A percentile compares a stretch with the other conserved stretches of the same genome.
phyloP scores from a whole-genome alignment of 306 rosid species.

The Quercus rubra region DNA sequence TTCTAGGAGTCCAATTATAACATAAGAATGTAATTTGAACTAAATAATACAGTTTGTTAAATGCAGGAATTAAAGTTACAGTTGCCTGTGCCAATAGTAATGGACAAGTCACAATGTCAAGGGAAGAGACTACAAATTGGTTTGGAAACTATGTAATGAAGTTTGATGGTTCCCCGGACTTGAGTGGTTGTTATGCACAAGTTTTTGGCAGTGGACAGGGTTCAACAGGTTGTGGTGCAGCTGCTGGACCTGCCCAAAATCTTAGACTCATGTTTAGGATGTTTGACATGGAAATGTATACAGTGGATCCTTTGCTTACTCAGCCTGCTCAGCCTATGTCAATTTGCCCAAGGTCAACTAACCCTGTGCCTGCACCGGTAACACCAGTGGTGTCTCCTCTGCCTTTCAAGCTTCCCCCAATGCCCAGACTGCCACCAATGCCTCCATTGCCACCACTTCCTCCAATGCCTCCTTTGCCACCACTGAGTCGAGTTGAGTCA shows the following conservation, averaged over 20 bases:
- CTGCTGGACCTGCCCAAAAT: constrained; percentile 63
- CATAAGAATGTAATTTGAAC: not conserved
- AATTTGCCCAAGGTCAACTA: constrained; percentile 54
- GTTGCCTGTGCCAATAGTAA: constrained; percentile 59
- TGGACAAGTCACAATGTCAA: constrained; percentile 57
- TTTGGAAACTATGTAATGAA: constrained; percentile 65
- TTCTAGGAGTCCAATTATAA: not conserved
- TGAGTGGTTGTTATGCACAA: constrained; percentile 53
- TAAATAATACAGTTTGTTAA: not conserved
- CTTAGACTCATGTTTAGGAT: constrained; percentile 61
- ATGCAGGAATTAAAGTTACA: constrained; percentile 70
- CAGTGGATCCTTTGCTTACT: constrained; percentile 66
- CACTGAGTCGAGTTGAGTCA: not conserved
- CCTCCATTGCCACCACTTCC: too few species aligned
- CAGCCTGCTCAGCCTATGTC: constrained; percentile 82
- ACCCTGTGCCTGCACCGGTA: constrained; percentile 42
- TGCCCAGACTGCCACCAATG: constrained; percentile 21
- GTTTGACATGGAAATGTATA: constrained; percentile 72
- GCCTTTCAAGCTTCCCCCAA: constrained; percentile 42
- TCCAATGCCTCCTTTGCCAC: constrained; percentile 33
- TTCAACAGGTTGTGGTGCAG: constrained; percentile 47
- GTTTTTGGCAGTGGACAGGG: constrained; percentile 52
- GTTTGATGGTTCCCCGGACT: constrained; percentile 73
- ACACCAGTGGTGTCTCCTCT: constrained; percentile 36
- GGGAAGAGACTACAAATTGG: constrained; percentile 80